Evolutionary conservation across 1,139 yeast genomes (phyloP).

Genomic region (Hansenula lynferdii): DNA sequence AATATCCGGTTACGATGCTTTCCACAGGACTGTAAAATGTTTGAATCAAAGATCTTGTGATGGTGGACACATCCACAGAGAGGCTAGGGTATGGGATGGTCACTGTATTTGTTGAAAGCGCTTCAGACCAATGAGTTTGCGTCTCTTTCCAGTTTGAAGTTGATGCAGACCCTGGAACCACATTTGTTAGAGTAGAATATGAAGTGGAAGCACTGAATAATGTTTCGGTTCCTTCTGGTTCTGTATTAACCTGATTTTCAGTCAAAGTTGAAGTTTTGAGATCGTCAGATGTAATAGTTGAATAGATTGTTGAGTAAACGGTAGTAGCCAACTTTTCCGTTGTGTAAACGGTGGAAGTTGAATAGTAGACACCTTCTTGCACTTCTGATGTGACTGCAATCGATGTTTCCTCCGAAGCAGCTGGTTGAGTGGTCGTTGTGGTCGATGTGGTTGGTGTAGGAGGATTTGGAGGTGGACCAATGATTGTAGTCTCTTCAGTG

Average conservation of each 20-base stretch:
- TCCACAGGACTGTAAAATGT: constrained; percentile 5
- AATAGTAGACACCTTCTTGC: background rate
- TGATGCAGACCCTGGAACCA: constrained; percentile 9
- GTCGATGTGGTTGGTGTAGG: background rate
- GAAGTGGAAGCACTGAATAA: constrained; percentile 7
- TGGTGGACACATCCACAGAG: constrained; percentile 4
- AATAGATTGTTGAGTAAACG: constrained; percentile 5
- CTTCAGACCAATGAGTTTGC: constrained; percentile 5
- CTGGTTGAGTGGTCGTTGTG: background rate
- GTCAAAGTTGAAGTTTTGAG: constrained; percentile 7
- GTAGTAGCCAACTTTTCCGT: constrained; percentile 2
- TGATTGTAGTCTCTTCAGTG: background rate
- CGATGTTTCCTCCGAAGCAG: constrained; percentile 1
- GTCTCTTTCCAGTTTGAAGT: constrained; percentile 1
- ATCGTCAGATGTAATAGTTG: constrained; percentile 4
- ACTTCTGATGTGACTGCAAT: background rate
- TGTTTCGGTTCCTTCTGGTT: constrained; percentile 3
- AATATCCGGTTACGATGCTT: constrained; percentile 3
- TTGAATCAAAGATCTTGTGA: background rate
- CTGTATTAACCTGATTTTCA: constrained; percentile 4
- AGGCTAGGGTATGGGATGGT: constrained; percentile 12
- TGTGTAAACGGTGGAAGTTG: background rate
- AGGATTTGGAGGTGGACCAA: no score
- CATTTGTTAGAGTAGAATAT: constrained; percentile 7
- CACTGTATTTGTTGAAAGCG: constrained; percentile 6